Evolutionary conservation across 1,284 basidiomycete species (phyloP), one percentile per base, ranked within the genome.

Genomic region (Singerocomus inundabilis): DNA sequence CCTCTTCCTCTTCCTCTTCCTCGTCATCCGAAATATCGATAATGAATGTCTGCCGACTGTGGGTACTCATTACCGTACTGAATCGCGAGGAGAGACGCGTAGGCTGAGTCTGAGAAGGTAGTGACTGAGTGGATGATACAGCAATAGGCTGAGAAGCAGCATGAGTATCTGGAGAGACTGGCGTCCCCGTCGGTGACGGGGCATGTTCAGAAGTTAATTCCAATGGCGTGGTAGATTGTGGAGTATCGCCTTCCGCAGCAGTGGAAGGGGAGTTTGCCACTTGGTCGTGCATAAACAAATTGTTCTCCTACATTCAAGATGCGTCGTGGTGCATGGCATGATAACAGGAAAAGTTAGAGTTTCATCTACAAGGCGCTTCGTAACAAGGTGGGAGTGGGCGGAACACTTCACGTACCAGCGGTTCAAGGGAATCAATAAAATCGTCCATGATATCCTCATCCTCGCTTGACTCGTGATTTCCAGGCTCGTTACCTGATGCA

Each of bases 11-110:
- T 13, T 60, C 62, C 9, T 69, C 64, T 10, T 64, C 65, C 18
- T 69, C 65, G 24, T 64, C 64, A 48, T 66, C 63, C 2, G 62
- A 66, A 24, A 69, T 63, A 26, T 70, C 62, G 30, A 67, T 67
- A 31, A 66, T 46, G 32, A 70, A 54, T 6, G 62, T 46, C 46
- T 68, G 57, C 16, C 56, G 58, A 40, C 16, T 51, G 11, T 61
- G 67, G 38, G 52, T 21, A 34, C 36, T 49, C 49, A 68, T 54
- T 18, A 51, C 44, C 9, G 64, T 57, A 39, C 55, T 65, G 48
- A 67, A 70, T 35, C 57, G 64, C 25, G 61, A 66, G 1, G 54
- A 44, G 15, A 51, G 46, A 28, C 48, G 53, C 4, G 51, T 15
- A 15, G 36, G 46, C 26, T 48, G 50, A 26, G 54, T n/a, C n/a